Base-by-base conservation (phyloP, 2,329 filamentous ascomycete genomes). In the Colletotrichum brevisporum region DNA sequence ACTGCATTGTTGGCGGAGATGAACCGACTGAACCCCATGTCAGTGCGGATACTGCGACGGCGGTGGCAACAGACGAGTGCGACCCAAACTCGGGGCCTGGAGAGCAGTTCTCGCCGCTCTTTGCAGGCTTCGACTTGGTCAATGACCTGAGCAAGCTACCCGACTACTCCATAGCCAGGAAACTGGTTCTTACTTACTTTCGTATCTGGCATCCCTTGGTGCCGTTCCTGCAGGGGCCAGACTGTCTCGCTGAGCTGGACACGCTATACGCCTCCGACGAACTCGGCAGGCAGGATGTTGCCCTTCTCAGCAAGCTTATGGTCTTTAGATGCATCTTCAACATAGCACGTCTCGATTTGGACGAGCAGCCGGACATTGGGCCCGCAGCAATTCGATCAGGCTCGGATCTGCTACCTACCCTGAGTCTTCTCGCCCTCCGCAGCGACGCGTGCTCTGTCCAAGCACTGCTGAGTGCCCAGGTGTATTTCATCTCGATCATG, bases 291-390 rank as follows among this genome's bases (percentile, higher is more conserved):
- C 56, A 12, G 9, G 41, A 18, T 24, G 12, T 24, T 18, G 27
- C n/a, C 5, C 55, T 57, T 16, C 62, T 79, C 4, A 75, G 77
- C 48, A 78, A 77, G 48, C 73, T 79, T 6, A 73, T 83, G 39
- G 83, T 81, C 2, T 82, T 86, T 48, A 84, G 86, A 71, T 84
- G 85, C 60, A 78, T 86, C n/a, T 85, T 87, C 72, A 85, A 84
- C 58, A 79, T 87, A 16, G 84, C 83, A 2, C 78, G 72, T 63
- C 74, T 78, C 9, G 72, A 68, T 13, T 59, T 78, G n/a, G 74
- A 75, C 13, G 74, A 76, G 21, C 74, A 80, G 27, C 63, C 80
- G 4, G 52, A 63, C 18, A 15, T 67, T 18, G 63, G 70, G 10
- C 48, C 56, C 12, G 53, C 54, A 39, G 18, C n/a, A 10, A 69